phyloP scores from a whole-genome alignment of 495 filamentous ascomycete species.

The Hapsidospora chrysogenum region DNA sequence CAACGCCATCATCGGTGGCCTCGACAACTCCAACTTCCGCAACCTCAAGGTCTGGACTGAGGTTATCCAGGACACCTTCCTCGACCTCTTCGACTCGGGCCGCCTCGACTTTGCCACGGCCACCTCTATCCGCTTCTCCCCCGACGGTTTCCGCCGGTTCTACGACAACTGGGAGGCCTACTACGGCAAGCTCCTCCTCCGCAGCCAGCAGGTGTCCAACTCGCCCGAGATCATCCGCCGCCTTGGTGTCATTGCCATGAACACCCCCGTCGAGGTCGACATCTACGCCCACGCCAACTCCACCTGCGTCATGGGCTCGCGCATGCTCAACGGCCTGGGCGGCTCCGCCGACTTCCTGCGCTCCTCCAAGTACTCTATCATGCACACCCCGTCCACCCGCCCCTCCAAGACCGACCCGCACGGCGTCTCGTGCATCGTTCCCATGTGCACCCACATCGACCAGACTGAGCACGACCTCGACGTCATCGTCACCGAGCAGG shows the following conservation, averaged over 20 bases:
- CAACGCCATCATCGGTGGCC: slow-evolving; percentile 79
- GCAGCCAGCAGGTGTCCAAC: slow-evolving; percentile 79
- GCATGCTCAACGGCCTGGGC: slow-evolving; percentile 86
- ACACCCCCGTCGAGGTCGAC: slow-evolving; percentile 87
- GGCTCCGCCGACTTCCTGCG: slow-evolving; percentile 82
- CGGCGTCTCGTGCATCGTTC: slow-evolving; percentile 71
- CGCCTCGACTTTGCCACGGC: slow-evolving; percentile 84
- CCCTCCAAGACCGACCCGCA: slow-evolving; percentile 71
- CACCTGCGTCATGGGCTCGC: slow-evolving; percentile 78
- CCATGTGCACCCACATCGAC: slow-evolving; percentile 85
- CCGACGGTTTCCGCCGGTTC: slow-evolving; percentile 83
- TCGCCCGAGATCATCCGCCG: slow-evolving; percentile 87
- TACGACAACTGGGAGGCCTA: slow-evolving; percentile 75
- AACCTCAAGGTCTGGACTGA: slow-evolving; percentile 90
- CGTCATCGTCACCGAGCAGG: slow-evolving; percentile 74
- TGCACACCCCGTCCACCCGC: slow-evolving; percentile 75
- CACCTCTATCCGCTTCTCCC: slow-evolving; percentile 82
- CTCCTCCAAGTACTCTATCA: slow-evolving; percentile 73
- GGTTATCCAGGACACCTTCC: slow-evolving; percentile 84
- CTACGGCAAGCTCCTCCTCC: slow-evolving; percentile 68
- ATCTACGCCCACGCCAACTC: slow-evolving; percentile 91
- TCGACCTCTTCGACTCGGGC: slow-evolving; percentile 84
- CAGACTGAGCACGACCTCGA: slow-evolving; percentile 89
- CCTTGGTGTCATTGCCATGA: slow-evolving; percentile 84
- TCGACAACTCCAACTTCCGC: slow-evolving; percentile 68